Evolutionary conservation across 371 early-diverging fungal genomes (phyloP), one percentile per base, ranked within the genome.

Genomic region (Syncephalastrum racemosum): DNA sequence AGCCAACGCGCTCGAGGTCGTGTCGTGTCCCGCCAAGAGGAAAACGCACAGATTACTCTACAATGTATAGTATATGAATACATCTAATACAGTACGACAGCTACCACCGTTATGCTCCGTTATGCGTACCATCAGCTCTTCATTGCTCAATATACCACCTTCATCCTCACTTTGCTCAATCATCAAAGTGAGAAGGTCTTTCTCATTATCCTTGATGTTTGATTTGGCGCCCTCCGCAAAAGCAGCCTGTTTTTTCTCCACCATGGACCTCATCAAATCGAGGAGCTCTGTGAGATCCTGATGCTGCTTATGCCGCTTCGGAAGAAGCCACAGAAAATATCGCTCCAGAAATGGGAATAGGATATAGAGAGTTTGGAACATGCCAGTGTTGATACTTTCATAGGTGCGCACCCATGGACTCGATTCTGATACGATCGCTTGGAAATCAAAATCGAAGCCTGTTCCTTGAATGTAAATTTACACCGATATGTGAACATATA

Each of bases 101-200:
- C 45, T 27, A 16, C 24, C 79, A 76, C 8, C 75, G 53, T 50
- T 57, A n/a, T n/a, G n/a, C n/a, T n/a, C n/a, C n/a, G n/a, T n/a
- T 16, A 27, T 23, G 14, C 47, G 20, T 36, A 53, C 64, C 59
- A 44, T 64, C 67, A 46, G 67, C 64, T 50, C 63, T 14, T 54
- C 50, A 19, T 63, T 52, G 6, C 57, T 47, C 18, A 63, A 53
- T 13, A 46, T 18, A 13, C 42, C 63, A 8, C 52, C 51, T 16
- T 62, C 54, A 42, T 47, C 25, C 27, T 67, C 59, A 24, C 43
- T 41, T 54, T 40, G 67, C 27, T 67, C 59, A 36, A 79, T 46
- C 81, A 80, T 74, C 67, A 80, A 62, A 1, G 79, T 65, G 16
- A 80, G 62, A 52, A 80, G 55, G 41, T 78, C 79, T 10, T 57